These are phyloP conservation scores for Eudorina sp. DNA, from an alignment of 139 green algal species.

Conservation along the genomic window DNA sequence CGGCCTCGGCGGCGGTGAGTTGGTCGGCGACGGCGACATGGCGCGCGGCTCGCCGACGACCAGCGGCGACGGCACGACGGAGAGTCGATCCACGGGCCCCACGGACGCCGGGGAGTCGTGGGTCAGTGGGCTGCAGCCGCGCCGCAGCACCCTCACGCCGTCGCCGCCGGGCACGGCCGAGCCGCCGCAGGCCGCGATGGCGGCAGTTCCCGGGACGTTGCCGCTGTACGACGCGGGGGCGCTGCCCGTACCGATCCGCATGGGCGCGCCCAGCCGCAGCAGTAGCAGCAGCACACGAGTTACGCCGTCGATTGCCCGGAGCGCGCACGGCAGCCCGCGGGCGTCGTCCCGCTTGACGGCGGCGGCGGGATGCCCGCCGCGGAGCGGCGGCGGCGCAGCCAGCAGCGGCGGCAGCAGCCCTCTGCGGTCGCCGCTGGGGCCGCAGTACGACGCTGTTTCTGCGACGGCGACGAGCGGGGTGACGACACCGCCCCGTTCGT, in stretches of 20 bases:
- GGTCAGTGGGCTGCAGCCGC: slow-evolving; percentile 4
- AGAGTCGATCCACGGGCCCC: no score
- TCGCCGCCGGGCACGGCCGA: not conserved
- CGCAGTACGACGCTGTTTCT: no score
- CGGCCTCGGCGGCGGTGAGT: no score
- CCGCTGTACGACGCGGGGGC: not conserved
- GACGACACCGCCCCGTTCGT: no score
- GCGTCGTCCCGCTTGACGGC: no score
- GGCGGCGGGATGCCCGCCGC: no score
- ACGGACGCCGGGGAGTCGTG: not conserved
- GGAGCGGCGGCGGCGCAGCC: not conserved
- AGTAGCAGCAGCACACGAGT: not conserved
- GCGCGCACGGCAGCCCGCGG: not conserved
- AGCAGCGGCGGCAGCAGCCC: not conserved
- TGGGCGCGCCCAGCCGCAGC: not conserved
- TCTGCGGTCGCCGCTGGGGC: not conserved
- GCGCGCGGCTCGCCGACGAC: no score
- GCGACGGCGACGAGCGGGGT: no score
- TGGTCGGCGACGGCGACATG: no score
- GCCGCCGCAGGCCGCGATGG: not conserved
- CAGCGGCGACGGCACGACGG: no score
- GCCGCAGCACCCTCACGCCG: not conserved
- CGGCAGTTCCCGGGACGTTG: not conserved
- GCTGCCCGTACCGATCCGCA: not conserved
- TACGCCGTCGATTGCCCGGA: not conserved